Evolutionary conservation across 2,329 filamentous ascomycete genomes (phyloP).

Genomic region (Helotiales sp.): DNA sequence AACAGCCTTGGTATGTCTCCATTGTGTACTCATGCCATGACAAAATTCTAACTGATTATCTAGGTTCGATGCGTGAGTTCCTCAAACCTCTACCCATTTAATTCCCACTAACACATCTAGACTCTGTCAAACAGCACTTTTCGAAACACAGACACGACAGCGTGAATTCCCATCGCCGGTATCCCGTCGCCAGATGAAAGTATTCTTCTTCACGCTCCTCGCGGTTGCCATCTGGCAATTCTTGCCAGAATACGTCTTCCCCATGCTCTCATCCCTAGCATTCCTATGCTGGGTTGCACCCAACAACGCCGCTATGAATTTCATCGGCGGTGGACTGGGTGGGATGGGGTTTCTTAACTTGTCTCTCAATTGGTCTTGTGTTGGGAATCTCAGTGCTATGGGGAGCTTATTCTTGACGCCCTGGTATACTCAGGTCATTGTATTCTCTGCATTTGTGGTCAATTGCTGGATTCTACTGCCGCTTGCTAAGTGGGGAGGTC

Average conservation of each 20-base stretch:
- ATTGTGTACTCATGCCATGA: neutral
- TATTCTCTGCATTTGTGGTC: slow-evolving; percentile 59
- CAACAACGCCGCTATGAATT: slow-evolving; percentile 61
- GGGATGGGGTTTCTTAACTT: slow-evolving; percentile 67
- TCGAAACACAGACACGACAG: slow-evolving; percentile 60
- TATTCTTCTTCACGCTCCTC: slow-evolving; percentile 60
- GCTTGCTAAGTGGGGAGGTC: slow-evolving; percentile 60
- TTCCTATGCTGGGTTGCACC: slow-evolving; percentile 69
- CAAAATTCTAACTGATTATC: slow-evolving; percentile 31
- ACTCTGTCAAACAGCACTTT: slow-evolving; percentile 60
- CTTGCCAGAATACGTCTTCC: slow-evolving; percentile 64
- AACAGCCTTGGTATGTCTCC: slow-evolving; percentile 54
- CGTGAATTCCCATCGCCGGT: slow-evolving; percentile 54
- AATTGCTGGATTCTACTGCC: slow-evolving; percentile 64
- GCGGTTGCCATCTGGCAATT: slow-evolving; percentile 66
- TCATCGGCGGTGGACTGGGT: slow-evolving; percentile 63
- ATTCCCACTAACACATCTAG: slow-evolving; percentile 22
- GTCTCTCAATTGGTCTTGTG: slow-evolving; percentile 64
- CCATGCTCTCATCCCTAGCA: slow-evolving; percentile 62
- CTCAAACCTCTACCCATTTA: neutral
- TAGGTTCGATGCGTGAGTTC: slow-evolving; percentile 52
- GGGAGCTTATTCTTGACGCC: slow-evolving; percentile 59
- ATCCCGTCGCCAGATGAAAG: slow-evolving; percentile 58
- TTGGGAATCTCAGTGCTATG: slow-evolving; percentile 50
- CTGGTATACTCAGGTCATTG: slow-evolving; percentile 63